Base-by-base conservation (phyloP, 1,139 yeast species). In the Sugiyamaella grinbergsii region DNA sequence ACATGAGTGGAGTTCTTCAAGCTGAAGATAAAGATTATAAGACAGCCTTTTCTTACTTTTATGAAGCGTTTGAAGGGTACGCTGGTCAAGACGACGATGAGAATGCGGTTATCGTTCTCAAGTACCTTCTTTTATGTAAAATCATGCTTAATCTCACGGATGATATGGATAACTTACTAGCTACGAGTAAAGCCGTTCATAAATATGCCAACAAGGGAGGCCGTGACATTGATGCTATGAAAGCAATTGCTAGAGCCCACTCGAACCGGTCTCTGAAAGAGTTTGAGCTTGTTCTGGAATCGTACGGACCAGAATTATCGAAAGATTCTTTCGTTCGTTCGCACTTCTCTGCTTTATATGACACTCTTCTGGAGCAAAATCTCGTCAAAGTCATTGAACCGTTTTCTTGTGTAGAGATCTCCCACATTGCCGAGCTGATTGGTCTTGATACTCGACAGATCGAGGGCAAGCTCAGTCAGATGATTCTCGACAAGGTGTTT, bases 11-110 rank as follows among this genome's bases (percentile, higher is more conserved):
- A 59, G 83, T 93, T 52, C 78, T 94, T 58, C 95, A 93, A 71
- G 95, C 98, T 29, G 98, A 94, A 70, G 98, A 94, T 63, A 87
- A 87, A 67, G 99, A 94, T 70, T 94, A 88, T 73, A 87, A 89
- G 66, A 94, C 98, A 5, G 96, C 98, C 7, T 94, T 81, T 65
- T 90, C 98, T 4, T 93, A 93, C 71, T 93, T 93, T 63, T 91
- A 82, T 66, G 98, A 93, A 71, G 85, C 97, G 28, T 90, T 93
- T 64, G 98, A 93, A 70, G 94, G 94, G 31, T 93, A 80, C 71
- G 75, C 80, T 51, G 72, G 78, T 10, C 76, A 72, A 51, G 71
- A 71, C 33, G 72, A 71, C 45, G 87, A 85, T 58, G 74, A 77
- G 7, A 79, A 81, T 57, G 85, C 96, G 1, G 79, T 89, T 47